phyloP scores from a whole-genome alignment of 1,139 yeast species.

The Hyphopichia fennica region DNA sequence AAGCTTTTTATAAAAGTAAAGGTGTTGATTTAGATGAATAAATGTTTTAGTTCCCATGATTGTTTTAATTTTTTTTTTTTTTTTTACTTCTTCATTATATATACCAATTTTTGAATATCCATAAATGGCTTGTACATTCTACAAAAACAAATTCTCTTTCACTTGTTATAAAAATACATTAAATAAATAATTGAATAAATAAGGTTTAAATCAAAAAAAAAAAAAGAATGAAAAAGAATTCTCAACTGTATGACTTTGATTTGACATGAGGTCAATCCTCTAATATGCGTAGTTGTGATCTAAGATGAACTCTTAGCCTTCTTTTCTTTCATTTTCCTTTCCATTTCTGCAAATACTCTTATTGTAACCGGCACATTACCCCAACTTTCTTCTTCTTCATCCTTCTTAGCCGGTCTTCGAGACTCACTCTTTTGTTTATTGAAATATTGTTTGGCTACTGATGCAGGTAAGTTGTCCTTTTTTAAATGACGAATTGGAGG shows the following conservation, averaged over 20 bases:
- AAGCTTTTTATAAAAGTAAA: conserved; percentile 54
- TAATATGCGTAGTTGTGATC: background rate
- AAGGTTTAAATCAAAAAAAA: background rate
- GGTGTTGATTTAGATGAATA: conserved; percentile 51
- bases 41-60: background rate
- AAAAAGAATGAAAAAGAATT: background rate
- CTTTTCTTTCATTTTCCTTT: conserved; percentile 58
- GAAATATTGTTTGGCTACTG: conserved; percentile 14
- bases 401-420: conserved; percentile 14
- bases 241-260: no score
- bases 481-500: conserved; percentile 53
- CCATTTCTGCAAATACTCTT: conserved; percentile 81
- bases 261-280: background rate
- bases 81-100: background rate
- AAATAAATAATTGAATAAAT: conserved; percentile 1
- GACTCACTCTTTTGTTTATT: conserved; percentile 10
- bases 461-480: conserved; percentile 34
- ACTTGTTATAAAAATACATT: background rate
- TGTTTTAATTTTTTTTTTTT: background rate
- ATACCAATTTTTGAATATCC: no score
- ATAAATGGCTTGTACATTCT: background rate
- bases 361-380: conserved; percentile 73
- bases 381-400: conserved; percentile 48
- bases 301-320: conserved; percentile 3
- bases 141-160: background rate